Conservation (phyloP, 768 basidiomycete species). For the Mycena latifolia region DNA sequence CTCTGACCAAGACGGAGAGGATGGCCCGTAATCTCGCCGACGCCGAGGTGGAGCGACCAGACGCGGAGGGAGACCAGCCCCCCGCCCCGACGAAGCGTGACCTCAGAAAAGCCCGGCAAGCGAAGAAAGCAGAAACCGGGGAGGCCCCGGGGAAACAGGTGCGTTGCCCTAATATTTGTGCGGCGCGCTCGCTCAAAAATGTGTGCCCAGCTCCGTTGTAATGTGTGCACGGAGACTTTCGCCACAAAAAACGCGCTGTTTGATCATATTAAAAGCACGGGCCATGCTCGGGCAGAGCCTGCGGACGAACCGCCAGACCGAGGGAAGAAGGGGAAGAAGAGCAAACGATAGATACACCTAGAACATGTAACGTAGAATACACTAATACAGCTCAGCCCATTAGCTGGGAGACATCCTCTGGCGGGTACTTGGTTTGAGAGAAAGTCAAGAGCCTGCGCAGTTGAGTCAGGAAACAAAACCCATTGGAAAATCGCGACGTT, state of each 20-base stretch:
- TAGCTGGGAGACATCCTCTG: conserved; percentile 89
- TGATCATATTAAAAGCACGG: conserved; percentile 74
- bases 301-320: conserved; percentile 44
- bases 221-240: conserved; percentile 76
- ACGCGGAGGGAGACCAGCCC: conserved; percentile 16
- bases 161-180: conserved; percentile 10
- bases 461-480: not conserved
- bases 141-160: conserved; percentile 43
- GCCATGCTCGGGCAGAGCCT: conserved; percentile 71
- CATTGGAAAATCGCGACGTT: not conserved
- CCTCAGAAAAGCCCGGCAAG: conserved; percentile 82
- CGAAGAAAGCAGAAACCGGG: conserved; percentile 69
- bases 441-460: conserved; percentile 86
- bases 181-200: not conserved
- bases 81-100: conserved; percentile 76
- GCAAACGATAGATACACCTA: conserved; percentile 43
- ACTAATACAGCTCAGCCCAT: conserved; percentile 75
- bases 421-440: conserved; percentile 96
- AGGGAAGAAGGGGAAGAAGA: conserved; percentile 55
- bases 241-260: conserved; percentile 82
- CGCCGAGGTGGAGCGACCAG: conserved; percentile 11
- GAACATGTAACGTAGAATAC: conserved; percentile 22
- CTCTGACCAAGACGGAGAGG: conserved; percentile 39
- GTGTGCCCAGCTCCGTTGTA: conserved; percentile 62
- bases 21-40: conserved; percentile 33